A percentile compares a stretch with the other conserved stretches of the same genome.
phyloP scores from a whole-genome alignment of 208 protist genomes.

The Phytomonas sp. region DNA sequence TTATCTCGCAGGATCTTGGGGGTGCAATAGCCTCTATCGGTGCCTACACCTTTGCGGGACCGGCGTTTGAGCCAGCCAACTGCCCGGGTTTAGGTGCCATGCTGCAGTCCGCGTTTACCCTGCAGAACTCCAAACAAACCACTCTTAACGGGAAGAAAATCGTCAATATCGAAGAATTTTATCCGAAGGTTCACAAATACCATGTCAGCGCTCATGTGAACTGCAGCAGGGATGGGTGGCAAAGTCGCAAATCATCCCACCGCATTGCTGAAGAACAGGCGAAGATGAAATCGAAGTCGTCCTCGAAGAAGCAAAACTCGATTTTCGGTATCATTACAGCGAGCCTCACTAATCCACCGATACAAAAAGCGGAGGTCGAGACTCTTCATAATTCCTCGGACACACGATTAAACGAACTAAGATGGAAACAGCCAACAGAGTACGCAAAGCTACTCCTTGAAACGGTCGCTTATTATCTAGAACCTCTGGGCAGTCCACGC shows the following conservation, averaged over 20 bases:
- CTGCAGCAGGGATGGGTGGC: conserved; percentile 62
- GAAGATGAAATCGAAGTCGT: neutral
- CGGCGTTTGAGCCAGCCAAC: conserved; percentile 64
- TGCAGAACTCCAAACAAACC: conserved; percentile 80
- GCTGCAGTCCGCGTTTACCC: conserved; percentile 73
- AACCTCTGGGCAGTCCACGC: conserved; percentile 81
- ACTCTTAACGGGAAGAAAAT: conserved; percentile 57
- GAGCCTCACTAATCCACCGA: conserved; percentile 63
- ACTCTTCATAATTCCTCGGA: conserved; percentile 80
- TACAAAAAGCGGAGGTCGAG: conserved; percentile 76
- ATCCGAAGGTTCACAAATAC: conserved; percentile 41
- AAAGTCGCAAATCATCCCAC: neutral
- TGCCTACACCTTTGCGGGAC: conserved; percentile 75
- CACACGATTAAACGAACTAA: conserved; percentile 75
- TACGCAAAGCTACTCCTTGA: conserved; percentile 77
- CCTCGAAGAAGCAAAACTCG: neutral
- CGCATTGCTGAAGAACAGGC: neutral
- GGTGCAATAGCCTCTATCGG: conserved; percentile 70
- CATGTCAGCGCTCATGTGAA: conserved; percentile 75
- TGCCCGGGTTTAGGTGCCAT: conserved; percentile 62
- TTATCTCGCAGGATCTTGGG: conserved; percentile 70
- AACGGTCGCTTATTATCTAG: conserved; percentile 81
- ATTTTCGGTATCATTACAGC: conserved; percentile 81
- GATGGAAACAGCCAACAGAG: conserved; percentile 67
- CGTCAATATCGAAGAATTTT: conserved; percentile 52